A percentile compares a stretch with the other conserved stretches of the same genome.
Conservation (phyloP, 495 filamentous ascomycete genomes). For the Neurospora africana region DNA sequence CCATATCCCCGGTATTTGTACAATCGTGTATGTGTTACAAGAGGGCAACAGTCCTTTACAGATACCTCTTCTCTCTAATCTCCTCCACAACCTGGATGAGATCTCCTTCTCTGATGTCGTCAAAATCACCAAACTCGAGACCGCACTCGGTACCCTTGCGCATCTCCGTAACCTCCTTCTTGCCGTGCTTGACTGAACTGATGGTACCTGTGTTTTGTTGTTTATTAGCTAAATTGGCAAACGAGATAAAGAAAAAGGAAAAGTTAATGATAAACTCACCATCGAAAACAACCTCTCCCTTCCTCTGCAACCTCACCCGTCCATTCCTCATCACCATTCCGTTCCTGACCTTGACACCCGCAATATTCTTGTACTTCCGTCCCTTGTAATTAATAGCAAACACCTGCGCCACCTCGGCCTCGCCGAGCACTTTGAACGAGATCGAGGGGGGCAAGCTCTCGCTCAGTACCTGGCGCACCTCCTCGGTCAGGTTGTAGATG, state of each 20-base stretch:
- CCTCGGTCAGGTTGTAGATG: slow-evolving; percentile 85
- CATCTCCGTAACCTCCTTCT: slow-evolving; percentile 83
- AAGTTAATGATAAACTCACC: slow-evolving; percentile 44
- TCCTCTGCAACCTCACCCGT: slow-evolving; percentile 63
- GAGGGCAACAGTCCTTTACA: slow-evolving; percentile 32
- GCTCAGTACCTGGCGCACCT: slow-evolving; percentile 58
- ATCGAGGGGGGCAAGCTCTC: slow-evolving; percentile 55
- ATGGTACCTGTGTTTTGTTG: slow-evolving; percentile 47
- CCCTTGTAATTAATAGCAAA: slow-evolving; percentile 77
- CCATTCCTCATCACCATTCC: slow-evolving; percentile 51
- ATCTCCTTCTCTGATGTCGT: slow-evolving; percentile 70
- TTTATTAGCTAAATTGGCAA: slow-evolving; percentile 1
- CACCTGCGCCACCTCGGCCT: slow-evolving; percentile 73
- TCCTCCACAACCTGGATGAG: slow-evolving; percentile 80
- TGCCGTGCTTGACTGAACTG: slow-evolving; percentile 74
- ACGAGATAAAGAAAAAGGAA: too few relatives aligned
- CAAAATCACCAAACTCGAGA: slow-evolving; percentile 69
- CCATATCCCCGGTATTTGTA: background rate
- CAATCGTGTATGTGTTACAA: background rate
- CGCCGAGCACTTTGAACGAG: slow-evolving; percentile 61
- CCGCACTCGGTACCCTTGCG: slow-evolving; percentile 89
- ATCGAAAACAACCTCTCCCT: slow-evolving; percentile 58
- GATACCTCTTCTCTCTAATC: slow-evolving; percentile 54
- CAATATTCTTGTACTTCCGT: slow-evolving; percentile 58
- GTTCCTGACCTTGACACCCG: slow-evolving; percentile 81